Evolutionary conservation across 2,329 filamentous ascomycete species (phyloP).

Genomic region (Exophiala oligosperma): DNA sequence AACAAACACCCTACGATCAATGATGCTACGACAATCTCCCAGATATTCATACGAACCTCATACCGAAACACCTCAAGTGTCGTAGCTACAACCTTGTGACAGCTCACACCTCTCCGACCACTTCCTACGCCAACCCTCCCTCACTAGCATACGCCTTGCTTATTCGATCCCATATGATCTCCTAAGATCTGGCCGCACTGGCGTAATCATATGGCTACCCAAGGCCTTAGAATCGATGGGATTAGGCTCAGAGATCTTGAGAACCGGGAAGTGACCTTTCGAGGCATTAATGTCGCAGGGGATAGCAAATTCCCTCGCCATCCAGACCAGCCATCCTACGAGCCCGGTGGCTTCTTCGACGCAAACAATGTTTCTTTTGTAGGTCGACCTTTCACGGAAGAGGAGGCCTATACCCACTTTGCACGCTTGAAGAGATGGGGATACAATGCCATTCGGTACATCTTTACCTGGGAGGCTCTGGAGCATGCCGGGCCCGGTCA

Average conservation of each 20-base stretch:
- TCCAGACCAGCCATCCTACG: constrained; percentile 79
- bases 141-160: neutral
- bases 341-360: constrained; percentile 80
- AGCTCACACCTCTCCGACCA: neutral
- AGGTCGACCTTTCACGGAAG: constrained; percentile 75
- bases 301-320: constrained; percentile 86
- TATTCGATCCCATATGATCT: constrained; percentile 14
- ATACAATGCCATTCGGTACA: constrained; percentile 93
- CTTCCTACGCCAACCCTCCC: neutral
- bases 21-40: no score
- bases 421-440: constrained; percentile 81
- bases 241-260: constrained; percentile 77
- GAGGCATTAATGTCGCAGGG: constrained; percentile 90
- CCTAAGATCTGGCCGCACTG: constrained; percentile 5
- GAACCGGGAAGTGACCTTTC: constrained; percentile 81
- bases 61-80: no score
- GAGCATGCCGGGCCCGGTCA: constrained; percentile 85
- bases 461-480: constrained; percentile 99
- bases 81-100: neutral
- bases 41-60: no score
- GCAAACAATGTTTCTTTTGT: constrained; percentile 90
- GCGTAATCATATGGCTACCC: constrained; percentile 61
- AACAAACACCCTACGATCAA: no score
- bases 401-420: constrained; percentile 85
- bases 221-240: constrained; percentile 81